A percentile compares a stretch with the other conserved stretches of the same genome.
These are phyloP conservation scores for Globisporangium paroecandrum DNA, from an alignment of 352 stramenopile genomes.

Conservation along the genomic window DNA sequence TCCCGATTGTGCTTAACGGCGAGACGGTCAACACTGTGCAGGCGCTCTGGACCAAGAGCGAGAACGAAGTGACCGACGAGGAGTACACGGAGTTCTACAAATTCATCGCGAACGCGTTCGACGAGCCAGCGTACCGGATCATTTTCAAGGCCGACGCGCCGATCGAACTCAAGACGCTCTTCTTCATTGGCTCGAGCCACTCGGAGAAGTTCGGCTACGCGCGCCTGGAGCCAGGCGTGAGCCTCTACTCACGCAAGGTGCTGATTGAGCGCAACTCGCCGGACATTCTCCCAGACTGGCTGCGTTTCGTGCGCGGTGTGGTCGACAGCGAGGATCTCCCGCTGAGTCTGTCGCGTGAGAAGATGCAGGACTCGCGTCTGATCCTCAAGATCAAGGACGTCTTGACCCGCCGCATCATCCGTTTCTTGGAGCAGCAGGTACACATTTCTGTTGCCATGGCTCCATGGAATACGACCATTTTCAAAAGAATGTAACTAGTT, in stretches of 20 bases:
- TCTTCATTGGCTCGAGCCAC: slow-evolving; percentile 97
- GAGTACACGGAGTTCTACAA: slow-evolving; percentile 98
- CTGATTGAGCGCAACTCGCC: slow-evolving; percentile 98
- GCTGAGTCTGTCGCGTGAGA: slow-evolving; percentile 98
- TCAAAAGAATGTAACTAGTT: neutral
- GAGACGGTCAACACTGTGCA: slow-evolving; percentile 98
- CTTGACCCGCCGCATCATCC: slow-evolving; percentile 91
- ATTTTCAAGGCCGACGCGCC: slow-evolving; percentile 98
- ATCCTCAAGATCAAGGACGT: slow-evolving; percentile 96
- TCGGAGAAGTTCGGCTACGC: slow-evolving; percentile 96
- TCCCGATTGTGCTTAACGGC: slow-evolving; percentile 97
- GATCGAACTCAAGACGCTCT: slow-evolving; percentile 97
- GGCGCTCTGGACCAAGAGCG: slow-evolving; percentile 97
- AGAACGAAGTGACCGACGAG: slow-evolving; percentile 94
- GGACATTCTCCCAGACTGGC: slow-evolving; percentile 98
- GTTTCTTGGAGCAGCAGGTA: slow-evolving; percentile 79
- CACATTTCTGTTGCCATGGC: neutral
- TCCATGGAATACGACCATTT: neutral
- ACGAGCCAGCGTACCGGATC: slow-evolving; percentile 92
- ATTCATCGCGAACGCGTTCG: slow-evolving; percentile 95
- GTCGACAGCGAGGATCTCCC: slow-evolving; percentile 98
- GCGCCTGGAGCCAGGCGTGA: slow-evolving; percentile 95
- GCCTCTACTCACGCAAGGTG: slow-evolving; percentile 98
- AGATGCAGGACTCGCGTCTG: slow-evolving; percentile 97
- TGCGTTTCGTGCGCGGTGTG: slow-evolving; percentile 88